These are phyloP conservation scores for Rhododendron simsii DNA, from an alignment of 148 eudicot genomes.

Conservation along the genomic window DNA sequence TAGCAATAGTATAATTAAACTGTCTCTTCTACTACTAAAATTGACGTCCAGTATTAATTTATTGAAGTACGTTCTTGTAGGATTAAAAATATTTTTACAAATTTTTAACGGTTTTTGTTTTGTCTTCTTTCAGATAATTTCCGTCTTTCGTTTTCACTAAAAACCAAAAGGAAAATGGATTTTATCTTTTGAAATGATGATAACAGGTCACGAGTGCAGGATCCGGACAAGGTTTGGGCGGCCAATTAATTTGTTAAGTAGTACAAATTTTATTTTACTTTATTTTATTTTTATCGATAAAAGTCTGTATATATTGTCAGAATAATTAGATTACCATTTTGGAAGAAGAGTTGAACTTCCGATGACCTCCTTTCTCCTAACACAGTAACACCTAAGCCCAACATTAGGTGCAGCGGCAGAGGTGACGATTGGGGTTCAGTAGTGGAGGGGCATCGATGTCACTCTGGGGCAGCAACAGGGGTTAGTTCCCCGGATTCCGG, in stretches of 20 bases:
- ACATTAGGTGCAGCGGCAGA: too few species aligned
- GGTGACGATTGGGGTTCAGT: too few species aligned
- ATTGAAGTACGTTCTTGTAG: not conserved
- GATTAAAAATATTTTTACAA: not conserved
- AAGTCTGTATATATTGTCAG: too few species aligned
- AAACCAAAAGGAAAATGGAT: not conserved
- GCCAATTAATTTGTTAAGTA: not conserved
- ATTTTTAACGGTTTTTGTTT: not conserved
- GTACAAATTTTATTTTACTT: too few species aligned
- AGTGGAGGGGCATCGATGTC: too few species aligned
- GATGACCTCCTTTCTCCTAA: too few species aligned
- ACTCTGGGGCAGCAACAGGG: too few species aligned
- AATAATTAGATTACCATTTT: not conserved
- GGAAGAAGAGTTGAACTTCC: too few species aligned
- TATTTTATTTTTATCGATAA: not conserved
- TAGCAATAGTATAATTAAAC: too few species aligned
- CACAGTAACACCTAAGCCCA: too few species aligned
- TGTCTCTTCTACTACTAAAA: too few species aligned
- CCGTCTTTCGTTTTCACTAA: not conserved
- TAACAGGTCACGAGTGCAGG: not conserved
- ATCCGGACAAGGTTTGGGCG: not conserved
- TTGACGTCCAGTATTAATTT: not conserved
- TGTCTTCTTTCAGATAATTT: not conserved
- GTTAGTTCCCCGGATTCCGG: too few species aligned
- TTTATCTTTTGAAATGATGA: not conserved